phyloP scores from a whole-genome alignment of 2,329 filamentous ascomycete genomes.

The Cercospora canescens region DNA sequence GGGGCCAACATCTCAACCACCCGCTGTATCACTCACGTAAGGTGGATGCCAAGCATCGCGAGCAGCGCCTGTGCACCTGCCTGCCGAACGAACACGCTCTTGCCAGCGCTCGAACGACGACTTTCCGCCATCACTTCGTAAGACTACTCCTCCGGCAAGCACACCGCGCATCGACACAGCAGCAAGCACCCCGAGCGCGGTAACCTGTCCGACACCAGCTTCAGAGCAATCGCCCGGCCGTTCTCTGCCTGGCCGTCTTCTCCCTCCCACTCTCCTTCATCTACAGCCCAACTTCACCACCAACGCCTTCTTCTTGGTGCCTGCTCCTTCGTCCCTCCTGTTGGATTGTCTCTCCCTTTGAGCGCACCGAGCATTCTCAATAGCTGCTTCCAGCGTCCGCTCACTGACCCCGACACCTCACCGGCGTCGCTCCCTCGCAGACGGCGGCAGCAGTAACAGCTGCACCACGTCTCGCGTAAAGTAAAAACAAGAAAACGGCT shows the following conservation, averaged over 20 bases:
- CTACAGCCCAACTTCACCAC: conserved; percentile 7
- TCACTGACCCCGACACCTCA: conserved; percentile 15
- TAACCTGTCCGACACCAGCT: background rate
- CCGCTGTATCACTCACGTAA: background rate
- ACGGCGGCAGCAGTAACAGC: conserved; percentile 4
- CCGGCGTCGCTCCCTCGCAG: conserved; percentile 25
- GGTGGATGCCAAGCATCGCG: background rate
- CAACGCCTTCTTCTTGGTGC: conserved; percentile 23
- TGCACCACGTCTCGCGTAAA: background rate
- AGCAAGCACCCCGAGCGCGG: background rate
- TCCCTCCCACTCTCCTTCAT: conserved; percentile 18
- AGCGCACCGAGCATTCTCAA: conserved; percentile 7
- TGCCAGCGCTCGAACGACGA: background rate
- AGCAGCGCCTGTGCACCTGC: background rate
- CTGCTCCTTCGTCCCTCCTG: conserved; percentile 28
- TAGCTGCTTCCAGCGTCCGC: conserved; percentile 27
- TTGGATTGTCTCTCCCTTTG: conserved; percentile 20
- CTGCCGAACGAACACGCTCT: background rate
- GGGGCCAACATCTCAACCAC: background rate
- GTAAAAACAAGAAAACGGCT: too few species aligned
- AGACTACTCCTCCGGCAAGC: conserved; percentile 3
- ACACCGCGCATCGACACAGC: background rate
- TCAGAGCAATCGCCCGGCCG: background rate
- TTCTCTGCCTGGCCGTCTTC: conserved; percentile 5
- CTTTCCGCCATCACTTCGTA: conserved; percentile 10